Conservation (phyloP, 2,329 filamentous ascomycete species). For the Microsporum ferrugineum region DNA sequence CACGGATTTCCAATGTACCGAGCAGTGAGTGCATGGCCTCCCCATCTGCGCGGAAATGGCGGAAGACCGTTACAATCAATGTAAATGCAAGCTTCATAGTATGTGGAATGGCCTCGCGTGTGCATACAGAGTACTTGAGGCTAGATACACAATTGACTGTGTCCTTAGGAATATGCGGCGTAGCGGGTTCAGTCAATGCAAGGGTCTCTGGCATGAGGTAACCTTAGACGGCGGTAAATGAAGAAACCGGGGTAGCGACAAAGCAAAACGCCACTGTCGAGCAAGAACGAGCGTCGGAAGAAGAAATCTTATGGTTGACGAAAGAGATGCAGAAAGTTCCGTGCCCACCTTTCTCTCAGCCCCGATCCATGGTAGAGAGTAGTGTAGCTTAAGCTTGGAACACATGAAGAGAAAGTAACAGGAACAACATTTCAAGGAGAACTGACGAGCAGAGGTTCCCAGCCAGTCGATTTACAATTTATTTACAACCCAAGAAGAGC, state of each 20-base stretch:
- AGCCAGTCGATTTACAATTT: not conserved
- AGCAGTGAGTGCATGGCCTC: not conserved
- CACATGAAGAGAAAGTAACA: not conserved
- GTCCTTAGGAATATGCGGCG: not conserved
- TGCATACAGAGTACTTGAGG: not conserved
- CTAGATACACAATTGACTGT: not conserved
- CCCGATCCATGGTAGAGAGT: not conserved
- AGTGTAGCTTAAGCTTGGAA: not conserved
- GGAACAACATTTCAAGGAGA: not conserved
- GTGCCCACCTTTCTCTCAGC: not conserved
- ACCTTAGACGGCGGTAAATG: not conserved
- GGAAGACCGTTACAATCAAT: not conserved
- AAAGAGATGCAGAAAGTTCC: not conserved
- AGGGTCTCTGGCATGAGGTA: not conserved
- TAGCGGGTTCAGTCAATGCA: not conserved
- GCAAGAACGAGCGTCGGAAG: not conserved
- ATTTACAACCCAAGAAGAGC: not conserved
- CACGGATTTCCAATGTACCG: not conserved
- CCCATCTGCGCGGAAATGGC: not conserved
- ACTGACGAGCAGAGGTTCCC: not conserved
- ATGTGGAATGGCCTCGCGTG: not conserved
- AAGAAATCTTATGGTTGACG: not conserved
- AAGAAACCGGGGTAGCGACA: not conserved
- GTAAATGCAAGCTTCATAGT: not conserved
- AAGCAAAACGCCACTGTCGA: not conserved